These are phyloP conservation scores for Globisporangium irregulare DNA, from an alignment of 352 stramenopile species.

Conservation along the genomic window DNA sequence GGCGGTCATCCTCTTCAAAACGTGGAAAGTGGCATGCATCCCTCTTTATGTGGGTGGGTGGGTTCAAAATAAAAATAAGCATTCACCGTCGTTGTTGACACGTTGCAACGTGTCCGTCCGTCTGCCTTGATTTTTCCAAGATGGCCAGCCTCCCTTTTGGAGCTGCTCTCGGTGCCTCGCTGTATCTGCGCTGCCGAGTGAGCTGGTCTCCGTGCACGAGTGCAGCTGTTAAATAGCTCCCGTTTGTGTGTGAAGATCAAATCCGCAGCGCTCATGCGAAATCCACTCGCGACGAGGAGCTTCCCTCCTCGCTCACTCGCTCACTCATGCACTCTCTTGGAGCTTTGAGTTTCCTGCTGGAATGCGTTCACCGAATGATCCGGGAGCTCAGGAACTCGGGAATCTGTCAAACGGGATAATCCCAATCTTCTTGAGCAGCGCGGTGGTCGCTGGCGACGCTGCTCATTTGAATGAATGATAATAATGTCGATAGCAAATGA, in stretches of 20 bases:
- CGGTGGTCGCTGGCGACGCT: constrained; percentile 15
- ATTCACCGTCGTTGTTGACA: neutral
- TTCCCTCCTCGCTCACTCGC: neutral
- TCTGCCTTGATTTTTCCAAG: neutral
- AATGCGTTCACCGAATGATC: neutral
- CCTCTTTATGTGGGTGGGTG: neutral
- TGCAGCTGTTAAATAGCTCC: neutral
- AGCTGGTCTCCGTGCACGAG: neutral
- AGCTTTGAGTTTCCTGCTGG: neutral
- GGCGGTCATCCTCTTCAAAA: neutral
- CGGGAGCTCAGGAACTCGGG: neutral
- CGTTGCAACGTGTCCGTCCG: neutral
- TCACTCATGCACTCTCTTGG: neutral
- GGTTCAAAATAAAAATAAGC: neutral
- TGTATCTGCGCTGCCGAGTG: neutral
- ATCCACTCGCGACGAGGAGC: neutral
- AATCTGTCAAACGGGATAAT: constrained; percentile 14
- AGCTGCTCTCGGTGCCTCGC: neutral
- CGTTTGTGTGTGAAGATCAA: neutral
- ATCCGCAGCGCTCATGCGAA: neutral
- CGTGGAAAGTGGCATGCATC: neutral
- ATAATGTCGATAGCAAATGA: no score
- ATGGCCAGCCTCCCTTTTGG: neutral
- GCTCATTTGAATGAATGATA: neutral
- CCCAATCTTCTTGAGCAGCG: constrained; percentile 14